Evolutionary conservation across 2,329 filamentous ascomycete species (phyloP).

Genomic region (Leptographium lundbergii): DNA sequence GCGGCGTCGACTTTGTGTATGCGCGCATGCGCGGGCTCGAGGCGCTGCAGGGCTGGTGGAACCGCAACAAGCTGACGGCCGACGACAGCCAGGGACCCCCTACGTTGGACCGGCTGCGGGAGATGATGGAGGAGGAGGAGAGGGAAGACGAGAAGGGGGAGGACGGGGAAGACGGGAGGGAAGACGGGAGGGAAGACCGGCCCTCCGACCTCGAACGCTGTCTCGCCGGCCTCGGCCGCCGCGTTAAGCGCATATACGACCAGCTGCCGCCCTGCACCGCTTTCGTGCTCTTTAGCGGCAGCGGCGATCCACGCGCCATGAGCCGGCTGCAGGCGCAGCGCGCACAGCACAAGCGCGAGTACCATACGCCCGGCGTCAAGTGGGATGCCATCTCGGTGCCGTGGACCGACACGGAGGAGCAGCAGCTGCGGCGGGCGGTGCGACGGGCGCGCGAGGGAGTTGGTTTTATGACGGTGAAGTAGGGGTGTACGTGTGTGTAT

Average conservation of each 20-base stretch:
- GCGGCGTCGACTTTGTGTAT: conserved; percentile 55
- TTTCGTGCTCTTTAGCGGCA: conserved; percentile 52
- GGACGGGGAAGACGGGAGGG: not conserved
- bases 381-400: conserved; percentile 55
- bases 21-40: conserved; percentile 54
- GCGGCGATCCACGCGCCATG: conserved; percentile 57
- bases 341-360: conserved; percentile 48
- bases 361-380: conserved; percentile 47
- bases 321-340: conserved; percentile 47
- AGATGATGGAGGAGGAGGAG: conserved; percentile 6
- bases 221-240: conserved; percentile 30
- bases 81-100: conserved; percentile 23
- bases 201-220: conserved; percentile 29
- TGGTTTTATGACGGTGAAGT: conserved; percentile 54
- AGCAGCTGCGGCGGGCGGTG: conserved; percentile 45
- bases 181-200: not conserved
- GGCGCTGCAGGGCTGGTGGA: conserved; percentile 55
- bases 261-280: conserved; percentile 51
- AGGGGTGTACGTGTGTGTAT: too few relatives aligned
- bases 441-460: conserved; percentile 47
- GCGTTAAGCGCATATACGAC: conserved; percentile 42
- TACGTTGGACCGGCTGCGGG: conserved; percentile 12
- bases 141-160: not conserved
- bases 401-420: conserved; percentile 56
- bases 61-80: conserved; percentile 32